Evolutionary conservation across 2,329 filamentous ascomycete species (phyloP).

Genomic region (Mycosphaerella sp.): DNA sequence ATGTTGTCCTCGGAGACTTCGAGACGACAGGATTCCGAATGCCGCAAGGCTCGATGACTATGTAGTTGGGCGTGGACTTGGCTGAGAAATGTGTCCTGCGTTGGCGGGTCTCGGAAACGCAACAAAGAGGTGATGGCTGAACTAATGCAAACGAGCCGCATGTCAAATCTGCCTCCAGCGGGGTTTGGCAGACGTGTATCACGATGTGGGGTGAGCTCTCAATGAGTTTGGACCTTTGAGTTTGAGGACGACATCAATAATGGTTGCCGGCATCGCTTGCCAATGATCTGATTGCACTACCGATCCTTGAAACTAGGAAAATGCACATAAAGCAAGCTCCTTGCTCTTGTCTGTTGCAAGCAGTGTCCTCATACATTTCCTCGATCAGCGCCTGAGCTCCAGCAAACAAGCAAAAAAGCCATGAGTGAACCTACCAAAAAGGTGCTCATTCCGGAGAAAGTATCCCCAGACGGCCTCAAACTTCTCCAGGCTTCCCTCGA

Average conservation of each 20-base stretch:
- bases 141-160: background rate
- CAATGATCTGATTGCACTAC: background rate
- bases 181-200: background rate
- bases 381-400: no score
- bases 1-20: constrained; percentile 41
- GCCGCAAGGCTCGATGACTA: constrained; percentile 34
- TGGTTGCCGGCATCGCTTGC: constrained; percentile 7
- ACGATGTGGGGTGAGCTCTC: constrained; percentile 7
- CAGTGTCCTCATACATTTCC: background rate
- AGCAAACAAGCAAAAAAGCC: constrained; percentile 11
- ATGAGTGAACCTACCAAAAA: constrained; percentile 35
- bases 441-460: constrained; percentile 71
- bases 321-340: background rate
- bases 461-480: constrained; percentile 70
- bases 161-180: background rate
- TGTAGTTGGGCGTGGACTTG: background rate
- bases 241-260: background rate
- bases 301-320: background rate
- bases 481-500: constrained; percentile 61
- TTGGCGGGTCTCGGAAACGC: background rate
- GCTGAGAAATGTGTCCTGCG: background rate
- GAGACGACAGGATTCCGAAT: constrained; percentile 43
- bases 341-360: background rate
- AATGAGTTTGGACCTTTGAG: constrained; percentile 5
- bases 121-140: background rate